Evolutionary conservation across 1,284 basidiomycete species (phyloP).

Genomic region (Taiwanofungus camphoratus): DNA sequence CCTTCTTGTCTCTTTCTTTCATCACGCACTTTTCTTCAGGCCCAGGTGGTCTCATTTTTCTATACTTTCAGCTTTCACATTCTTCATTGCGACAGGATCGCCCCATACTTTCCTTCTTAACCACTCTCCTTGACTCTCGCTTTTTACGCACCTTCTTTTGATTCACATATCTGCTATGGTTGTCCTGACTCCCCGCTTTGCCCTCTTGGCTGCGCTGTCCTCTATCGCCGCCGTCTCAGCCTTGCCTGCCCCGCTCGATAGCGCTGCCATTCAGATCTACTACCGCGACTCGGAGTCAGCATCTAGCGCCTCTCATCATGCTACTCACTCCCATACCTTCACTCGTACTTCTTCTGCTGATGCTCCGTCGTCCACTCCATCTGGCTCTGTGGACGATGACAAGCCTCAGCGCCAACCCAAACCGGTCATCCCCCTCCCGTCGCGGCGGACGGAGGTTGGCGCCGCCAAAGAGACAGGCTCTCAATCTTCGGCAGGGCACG

Average conservation of each 20-base stretch:
- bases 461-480: neutral
- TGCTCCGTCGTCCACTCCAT: neutral
- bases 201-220: conserved; percentile 39
- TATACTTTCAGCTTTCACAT: conserved; percentile 20
- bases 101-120: conserved; percentile 11
- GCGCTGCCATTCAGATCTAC: conserved; percentile 31
- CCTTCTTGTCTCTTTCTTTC: conserved; percentile 15
- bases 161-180: conserved; percentile 34
- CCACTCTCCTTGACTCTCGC: conserved; percentile 9
- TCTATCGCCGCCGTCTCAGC: conserved; percentile 36
- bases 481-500: neutral
- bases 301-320: conserved; percentile 12
- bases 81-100: conserved; percentile 22
- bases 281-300: conserved; percentile 3
- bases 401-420: conserved; percentile 10
- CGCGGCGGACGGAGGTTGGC: conserved; percentile 1
- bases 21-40: conserved; percentile 17
- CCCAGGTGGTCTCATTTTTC: conserved; percentile 29
- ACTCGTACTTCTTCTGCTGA: conserved; percentile 5
- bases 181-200: conserved; percentile 38
- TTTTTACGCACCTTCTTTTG: conserved; percentile 2
- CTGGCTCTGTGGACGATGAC: neutral
- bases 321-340: conserved; percentile 9
- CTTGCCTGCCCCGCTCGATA: conserved; percentile 28
- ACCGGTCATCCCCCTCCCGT: conserved; percentile 21